Conservation (phyloP, 192 early-diverging fungal species). For the Backusella mclennaniae region DNA sequence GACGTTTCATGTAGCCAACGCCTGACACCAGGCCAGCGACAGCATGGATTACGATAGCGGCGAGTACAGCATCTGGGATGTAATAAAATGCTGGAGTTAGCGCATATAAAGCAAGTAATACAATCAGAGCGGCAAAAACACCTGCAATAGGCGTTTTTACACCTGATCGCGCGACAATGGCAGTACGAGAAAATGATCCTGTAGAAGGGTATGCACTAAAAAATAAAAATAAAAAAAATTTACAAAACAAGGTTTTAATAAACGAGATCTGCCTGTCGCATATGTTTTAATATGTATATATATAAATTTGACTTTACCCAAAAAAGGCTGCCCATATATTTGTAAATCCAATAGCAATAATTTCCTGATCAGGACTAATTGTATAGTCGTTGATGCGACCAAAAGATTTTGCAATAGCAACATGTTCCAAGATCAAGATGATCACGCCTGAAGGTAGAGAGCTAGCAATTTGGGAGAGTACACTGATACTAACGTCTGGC, state of each 20-base stretch:
- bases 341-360: constrained; percentile 82
- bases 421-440: constrained; percentile 83
- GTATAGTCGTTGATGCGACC: constrained; percentile 83
- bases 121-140: constrained; percentile 70
- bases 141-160: constrained; percentile 76
- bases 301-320: constrained; percentile 34
- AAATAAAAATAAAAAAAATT: not conserved
- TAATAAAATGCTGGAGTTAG: constrained; percentile 82
- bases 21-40: constrained; percentile 74
- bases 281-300: not conserved
- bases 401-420: constrained; percentile 87
- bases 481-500: constrained; percentile 45
- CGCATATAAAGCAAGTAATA: constrained; percentile 70
- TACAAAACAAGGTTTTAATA: not conserved
- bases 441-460: constrained; percentile 67
- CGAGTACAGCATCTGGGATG: constrained; percentile 73
- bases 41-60: constrained; percentile 73
- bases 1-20: constrained; percentile 48
- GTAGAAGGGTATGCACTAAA: constrained; percentile 77
- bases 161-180: constrained; percentile 83
- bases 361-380: constrained; percentile 78
- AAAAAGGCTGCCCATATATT: constrained; percentile 87
- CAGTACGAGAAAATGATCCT: constrained; percentile 91
- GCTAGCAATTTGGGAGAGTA: constrained; percentile 48
- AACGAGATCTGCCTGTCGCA: not conserved